Percentiles rank a stretch among this genome's conserved stretches.
Evolutionary conservation across 2,329 filamentous ascomycete genomes (phyloP).

Genomic region (Calonectria pauciramosa): DNA sequence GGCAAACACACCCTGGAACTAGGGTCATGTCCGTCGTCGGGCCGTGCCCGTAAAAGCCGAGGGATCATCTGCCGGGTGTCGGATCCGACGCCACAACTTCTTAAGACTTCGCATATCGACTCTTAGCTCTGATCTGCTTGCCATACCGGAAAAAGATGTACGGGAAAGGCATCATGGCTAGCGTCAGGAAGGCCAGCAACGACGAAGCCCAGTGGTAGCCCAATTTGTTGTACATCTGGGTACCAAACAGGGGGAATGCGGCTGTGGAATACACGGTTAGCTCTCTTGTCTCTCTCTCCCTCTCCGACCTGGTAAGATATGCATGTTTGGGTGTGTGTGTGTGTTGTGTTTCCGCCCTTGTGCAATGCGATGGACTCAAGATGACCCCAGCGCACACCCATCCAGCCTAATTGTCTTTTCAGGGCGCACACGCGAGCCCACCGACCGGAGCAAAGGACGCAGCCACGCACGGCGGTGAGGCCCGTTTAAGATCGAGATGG

Average conservation of each 20-base stretch:
- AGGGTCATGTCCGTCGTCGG: background rate
- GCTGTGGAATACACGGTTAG: slow-evolving; percentile 59
- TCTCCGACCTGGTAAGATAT: background rate
- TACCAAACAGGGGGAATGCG: slow-evolving; percentile 81
- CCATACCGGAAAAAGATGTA: slow-evolving; percentile 74
- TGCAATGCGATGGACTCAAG: background rate
- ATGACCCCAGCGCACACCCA: background rate
- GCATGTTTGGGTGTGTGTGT: background rate
- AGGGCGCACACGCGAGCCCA: slow-evolving; percentile 7
- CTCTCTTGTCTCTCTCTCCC: background rate
- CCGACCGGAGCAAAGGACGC: slow-evolving; percentile 15
- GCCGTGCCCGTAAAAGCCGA: slow-evolving; percentile 6
- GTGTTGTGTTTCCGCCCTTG: background rate
- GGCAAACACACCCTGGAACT: background rate
- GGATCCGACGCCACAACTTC: background rate
- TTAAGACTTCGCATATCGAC: slow-evolving; percentile 63
- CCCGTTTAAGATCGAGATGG: background rate
- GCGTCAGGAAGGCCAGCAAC: slow-evolving; percentile 71
- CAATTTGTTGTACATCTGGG: slow-evolving; percentile 78
- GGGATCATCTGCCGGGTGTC: slow-evolving; percentile 18
- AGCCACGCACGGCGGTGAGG: slow-evolving; percentile 26
- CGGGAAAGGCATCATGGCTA: slow-evolving; percentile 75
- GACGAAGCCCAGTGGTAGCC: slow-evolving; percentile 79
- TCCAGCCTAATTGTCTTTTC: background rate
- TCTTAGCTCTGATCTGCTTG: slow-evolving; percentile 68